Conservation (phyloP, 2,329 filamentous ascomycete genomes). For the Rhynchosporium agropyri region DNA sequence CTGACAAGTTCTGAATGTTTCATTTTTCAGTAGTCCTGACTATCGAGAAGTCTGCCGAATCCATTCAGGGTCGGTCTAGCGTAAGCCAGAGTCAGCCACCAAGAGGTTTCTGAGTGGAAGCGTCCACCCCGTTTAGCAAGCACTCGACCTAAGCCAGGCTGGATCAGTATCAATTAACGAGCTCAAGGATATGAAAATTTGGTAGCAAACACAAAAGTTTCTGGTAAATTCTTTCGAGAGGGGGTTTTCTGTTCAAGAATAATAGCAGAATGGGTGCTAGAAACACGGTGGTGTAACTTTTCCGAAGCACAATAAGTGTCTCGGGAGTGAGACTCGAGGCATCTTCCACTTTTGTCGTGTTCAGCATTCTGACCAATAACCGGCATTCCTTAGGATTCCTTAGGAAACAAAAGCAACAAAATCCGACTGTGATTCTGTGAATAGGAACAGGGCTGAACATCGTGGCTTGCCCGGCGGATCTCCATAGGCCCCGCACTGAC, state of each 20-base stretch:
- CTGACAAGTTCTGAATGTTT: conserved; percentile 6
- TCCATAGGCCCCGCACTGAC: conserved; percentile 5
- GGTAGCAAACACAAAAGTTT: not conserved
- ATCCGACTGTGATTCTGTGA: not conserved
- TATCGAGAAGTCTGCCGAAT: conserved; percentile 6
- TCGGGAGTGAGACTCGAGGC: conserved; percentile 10
- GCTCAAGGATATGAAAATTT: not conserved
- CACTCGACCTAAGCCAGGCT: not conserved
- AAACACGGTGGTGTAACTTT: not conserved
- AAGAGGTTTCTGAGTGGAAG: conserved; percentile 6
- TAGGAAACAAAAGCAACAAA: not conserved
- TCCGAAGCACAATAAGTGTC: not conserved
- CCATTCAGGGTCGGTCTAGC: conserved; percentile 2
- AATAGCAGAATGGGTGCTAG: too few species aligned
- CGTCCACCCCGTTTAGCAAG: conserved; percentile 9
- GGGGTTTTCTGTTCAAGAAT: too few species aligned
- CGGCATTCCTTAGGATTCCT: not conserved
- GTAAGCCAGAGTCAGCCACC: conserved; percentile 15
- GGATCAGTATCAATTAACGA: not conserved
- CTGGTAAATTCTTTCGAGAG: not conserved
- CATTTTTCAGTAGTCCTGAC: conserved; percentile 10
- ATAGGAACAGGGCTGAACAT: conserved; percentile 5
- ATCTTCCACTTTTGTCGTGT: not conserved
- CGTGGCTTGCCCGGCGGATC: conserved; percentile 4
- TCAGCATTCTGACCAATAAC: not conserved